Percentiles rank a stretch among this genome's conserved stretches.
Evolutionary conservation across 2,329 filamentous ascomycete species (phyloP).

Genomic region (Tolypocladium pustulatum): DNA sequence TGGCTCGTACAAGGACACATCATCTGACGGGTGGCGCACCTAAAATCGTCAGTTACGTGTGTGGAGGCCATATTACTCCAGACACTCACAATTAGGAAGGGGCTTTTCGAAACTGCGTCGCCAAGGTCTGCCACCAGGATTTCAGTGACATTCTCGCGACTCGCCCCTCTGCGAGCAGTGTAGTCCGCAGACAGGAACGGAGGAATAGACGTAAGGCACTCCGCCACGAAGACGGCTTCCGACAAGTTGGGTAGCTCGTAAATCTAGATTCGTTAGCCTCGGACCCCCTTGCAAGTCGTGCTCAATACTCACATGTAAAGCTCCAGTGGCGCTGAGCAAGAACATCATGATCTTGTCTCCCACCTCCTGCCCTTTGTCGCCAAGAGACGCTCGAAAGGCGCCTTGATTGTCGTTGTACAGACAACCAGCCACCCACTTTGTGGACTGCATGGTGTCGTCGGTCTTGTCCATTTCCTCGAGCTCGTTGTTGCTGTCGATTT

Average conservation of each 20-base stretch:
- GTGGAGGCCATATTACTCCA: neutral
- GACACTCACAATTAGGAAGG: slow-evolving; percentile 66
- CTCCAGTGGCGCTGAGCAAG: slow-evolving; percentile 64
- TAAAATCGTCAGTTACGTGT: slow-evolving; percentile 18
- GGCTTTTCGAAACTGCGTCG: slow-evolving; percentile 56
- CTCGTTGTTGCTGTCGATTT: slow-evolving; percentile 69
- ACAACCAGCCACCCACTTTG: slow-evolving; percentile 74
- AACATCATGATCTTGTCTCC: slow-evolving; percentile 58
- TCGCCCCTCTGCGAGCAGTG: slow-evolving; percentile 55
- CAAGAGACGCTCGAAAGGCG: slow-evolving; percentile 35
- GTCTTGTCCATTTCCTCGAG: slow-evolving; percentile 68
- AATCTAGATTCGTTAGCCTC: slow-evolving; percentile 37
- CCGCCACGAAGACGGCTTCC: slow-evolving; percentile 61
- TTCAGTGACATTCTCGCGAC: slow-evolving; percentile 66
- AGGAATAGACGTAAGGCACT: slow-evolving; percentile 69
- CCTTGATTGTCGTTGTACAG: slow-evolving; percentile 62
- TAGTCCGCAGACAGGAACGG: slow-evolving; percentile 65
- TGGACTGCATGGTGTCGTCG: slow-evolving; percentile 43
- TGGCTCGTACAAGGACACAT: slow-evolving; percentile 81
- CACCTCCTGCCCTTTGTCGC: slow-evolving; percentile 26
- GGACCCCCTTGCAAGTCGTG: neutral
- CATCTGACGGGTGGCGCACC: slow-evolving; percentile 70
- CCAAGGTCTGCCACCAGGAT: slow-evolving; percentile 79
- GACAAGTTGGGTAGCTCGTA: slow-evolving; percentile 67
- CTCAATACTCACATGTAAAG: slow-evolving; percentile 52